These are phyloP conservation scores for Dactylellina cionopaga DNA, from an alignment of 2,329 filamentous ascomycete genomes.

Conservation along the genomic window DNA sequence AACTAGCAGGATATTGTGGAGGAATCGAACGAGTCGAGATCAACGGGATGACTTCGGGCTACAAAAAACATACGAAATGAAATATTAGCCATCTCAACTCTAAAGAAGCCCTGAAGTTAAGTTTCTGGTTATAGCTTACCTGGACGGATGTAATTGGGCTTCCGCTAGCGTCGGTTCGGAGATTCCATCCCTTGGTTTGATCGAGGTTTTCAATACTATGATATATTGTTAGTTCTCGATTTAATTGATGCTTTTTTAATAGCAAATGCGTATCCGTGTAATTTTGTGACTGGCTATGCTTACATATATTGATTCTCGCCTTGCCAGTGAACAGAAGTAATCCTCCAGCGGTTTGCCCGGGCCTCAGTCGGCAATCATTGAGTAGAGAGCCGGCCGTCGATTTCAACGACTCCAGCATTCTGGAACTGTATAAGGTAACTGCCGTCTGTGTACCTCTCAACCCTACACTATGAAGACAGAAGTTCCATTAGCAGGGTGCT, in stretches of 20 bases:
- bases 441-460: conserved; percentile 27
- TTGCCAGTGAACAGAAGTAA: conserved; percentile 33
- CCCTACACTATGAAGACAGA: conserved; percentile 10
- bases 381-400: conserved; percentile 17
- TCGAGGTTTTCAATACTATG: conserved; percentile 27
- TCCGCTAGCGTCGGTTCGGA: conserved; percentile 2
- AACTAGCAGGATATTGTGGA: conserved; percentile 18
- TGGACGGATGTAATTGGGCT: conserved; percentile 21
- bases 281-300: no score
- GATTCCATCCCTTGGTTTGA: conserved; percentile 21
- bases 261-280: no score
- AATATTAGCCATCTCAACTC: background rate
- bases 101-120: background rate
- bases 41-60: conserved; percentile 27
- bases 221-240: background rate
- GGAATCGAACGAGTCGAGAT: conserved; percentile 30
- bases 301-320: conserved; percentile 36
- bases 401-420: conserved; percentile 10
- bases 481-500: conserved; percentile 4
- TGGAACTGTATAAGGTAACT: conserved; percentile 22
- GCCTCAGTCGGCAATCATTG: conserved; percentile 2
- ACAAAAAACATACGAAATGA: background rate
- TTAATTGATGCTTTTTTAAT: no score
- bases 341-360: conserved; percentile 14
- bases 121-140: background rate